Percentiles rank a stretch among this genome's conserved stretches.
Evolutionary conservation across 2,329 filamentous ascomycete species (phyloP).

Genomic region (Helminthosporium solani): DNA sequence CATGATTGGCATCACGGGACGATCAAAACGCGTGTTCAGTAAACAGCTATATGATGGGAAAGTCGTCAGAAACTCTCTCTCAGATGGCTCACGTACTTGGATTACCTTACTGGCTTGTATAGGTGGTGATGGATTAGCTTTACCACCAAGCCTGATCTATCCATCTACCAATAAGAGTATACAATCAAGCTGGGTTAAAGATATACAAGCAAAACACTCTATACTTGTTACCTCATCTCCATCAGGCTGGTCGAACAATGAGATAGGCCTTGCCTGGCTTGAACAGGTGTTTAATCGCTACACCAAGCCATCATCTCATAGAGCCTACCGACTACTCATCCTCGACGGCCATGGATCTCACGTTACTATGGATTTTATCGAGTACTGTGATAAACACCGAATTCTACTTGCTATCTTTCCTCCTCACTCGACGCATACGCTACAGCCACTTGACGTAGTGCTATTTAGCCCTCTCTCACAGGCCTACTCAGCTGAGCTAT

Average conservation of each 20-base stretch:
- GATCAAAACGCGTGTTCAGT: conserved; percentile 5
- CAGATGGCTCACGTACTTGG: conserved; percentile 9
- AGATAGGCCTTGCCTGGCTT: conserved; percentile 2
- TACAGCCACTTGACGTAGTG: conserved; percentile 5
- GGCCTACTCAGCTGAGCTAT: conserved; percentile 6
- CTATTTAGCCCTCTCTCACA: conserved; percentile 8
- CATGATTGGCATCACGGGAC: neutral
- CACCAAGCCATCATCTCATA: neutral
- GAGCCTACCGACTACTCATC: conserved; percentile 4
- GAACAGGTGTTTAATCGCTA: conserved; percentile 6
- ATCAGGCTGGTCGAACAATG: conserved; percentile 1
- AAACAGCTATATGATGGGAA: neutral
- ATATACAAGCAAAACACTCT: conserved; percentile 2
- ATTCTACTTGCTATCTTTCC: conserved; percentile 8
- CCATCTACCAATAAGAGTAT: conserved; percentile 2
- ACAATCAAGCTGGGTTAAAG: conserved; percentile 9
- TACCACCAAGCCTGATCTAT: conserved; percentile 13
- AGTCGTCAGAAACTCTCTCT: neutral
- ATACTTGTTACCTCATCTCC: conserved; percentile 1
- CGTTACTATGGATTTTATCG: conserved; percentile 10
- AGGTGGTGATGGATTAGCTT: conserved; percentile 8
- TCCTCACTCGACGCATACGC: conserved; percentile 9
- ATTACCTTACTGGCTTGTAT: conserved; percentile 9
- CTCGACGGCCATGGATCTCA: conserved; percentile 8
- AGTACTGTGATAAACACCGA: conserved; percentile 27